Evolutionary conservation across 331 rosid species (phyloP).

Genomic region (Phaseolus coccineus): DNA sequence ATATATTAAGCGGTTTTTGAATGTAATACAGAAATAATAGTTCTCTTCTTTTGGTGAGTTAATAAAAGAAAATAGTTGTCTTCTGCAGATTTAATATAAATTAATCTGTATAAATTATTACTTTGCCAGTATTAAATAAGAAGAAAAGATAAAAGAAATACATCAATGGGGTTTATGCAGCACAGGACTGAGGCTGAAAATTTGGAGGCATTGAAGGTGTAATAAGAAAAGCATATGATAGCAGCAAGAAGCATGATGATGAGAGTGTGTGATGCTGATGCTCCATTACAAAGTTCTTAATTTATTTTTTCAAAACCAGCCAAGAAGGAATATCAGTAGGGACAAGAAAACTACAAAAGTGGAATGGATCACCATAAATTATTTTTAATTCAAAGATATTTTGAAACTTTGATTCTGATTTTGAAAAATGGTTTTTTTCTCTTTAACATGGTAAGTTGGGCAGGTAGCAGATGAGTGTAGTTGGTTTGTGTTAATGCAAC

Average conservation of each 20-base stretch:
- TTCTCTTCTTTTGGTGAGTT: no score
- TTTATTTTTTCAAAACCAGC: background rate
- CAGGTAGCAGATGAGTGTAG: conserved; percentile 47
- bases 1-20: background rate
- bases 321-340: background rate
- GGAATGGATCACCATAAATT: background rate
- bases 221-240: background rate
- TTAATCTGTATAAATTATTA: no score
- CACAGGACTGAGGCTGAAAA: background rate
- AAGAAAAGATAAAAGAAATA: background rate
- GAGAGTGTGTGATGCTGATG: background rate
- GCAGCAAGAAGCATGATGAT: background rate
- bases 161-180: background rate
- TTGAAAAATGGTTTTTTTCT: background rate
- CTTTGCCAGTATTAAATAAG: background rate
- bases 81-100: background rate
- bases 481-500: conserved; percentile 48
- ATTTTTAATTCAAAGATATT: conserved; percentile 7
- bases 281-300: background rate
- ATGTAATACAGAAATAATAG: no score
- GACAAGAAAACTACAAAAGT: conserved; percentile 26
- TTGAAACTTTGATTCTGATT: background rate
- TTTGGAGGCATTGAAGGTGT: background rate
- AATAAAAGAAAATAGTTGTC: no score
- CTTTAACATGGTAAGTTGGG: conserved; percentile 8